Evolutionary conservation across 2,329 filamentous ascomycete species (phyloP).

Genomic region (Rhexocercosporidium sp.): DNA sequence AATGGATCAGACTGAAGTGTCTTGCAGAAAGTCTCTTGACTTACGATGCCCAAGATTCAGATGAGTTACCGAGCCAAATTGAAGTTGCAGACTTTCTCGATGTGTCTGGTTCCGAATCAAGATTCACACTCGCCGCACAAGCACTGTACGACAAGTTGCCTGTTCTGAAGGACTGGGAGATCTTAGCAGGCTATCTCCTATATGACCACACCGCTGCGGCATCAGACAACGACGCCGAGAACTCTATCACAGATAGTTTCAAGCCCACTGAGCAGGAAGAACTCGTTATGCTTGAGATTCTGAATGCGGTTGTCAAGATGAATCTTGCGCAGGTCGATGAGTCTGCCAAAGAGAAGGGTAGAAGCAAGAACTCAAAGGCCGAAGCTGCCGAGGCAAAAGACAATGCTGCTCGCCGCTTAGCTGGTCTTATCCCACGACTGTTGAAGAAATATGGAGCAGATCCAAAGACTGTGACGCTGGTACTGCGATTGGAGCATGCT

Average conservation of each 20-base stretch:
- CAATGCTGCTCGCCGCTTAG: conserved; percentile 77
- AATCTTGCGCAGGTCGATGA: conserved; percentile 71
- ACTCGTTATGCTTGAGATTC: conserved; percentile 81
- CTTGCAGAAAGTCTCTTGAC: conserved; percentile 81
- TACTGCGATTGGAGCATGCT: conserved; percentile 83
- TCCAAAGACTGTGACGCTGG: conserved; percentile 82
- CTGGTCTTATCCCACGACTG: conserved; percentile 79
- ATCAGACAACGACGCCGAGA: conserved; percentile 70
- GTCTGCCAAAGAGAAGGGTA: conserved; percentile 63
- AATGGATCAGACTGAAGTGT: conserved; percentile 93
- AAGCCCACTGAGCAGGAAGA: conserved; percentile 64
- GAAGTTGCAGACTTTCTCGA: conserved; percentile 55
- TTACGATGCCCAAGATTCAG: conserved; percentile 75
- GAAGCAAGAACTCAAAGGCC: conserved; percentile 57
- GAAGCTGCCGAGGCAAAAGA: conserved; percentile 75
- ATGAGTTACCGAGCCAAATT: conserved; percentile 57
- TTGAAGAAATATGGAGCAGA: conserved; percentile 94
- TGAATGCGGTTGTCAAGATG: conserved; percentile 81
- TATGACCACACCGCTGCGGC: conserved; percentile 80
- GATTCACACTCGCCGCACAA: conserved; percentile 85
- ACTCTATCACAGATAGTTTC: conserved; percentile 37
- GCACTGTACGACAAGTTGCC: conserved; percentile 82
- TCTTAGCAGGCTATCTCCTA: conserved; percentile 85
- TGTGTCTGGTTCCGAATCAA: conserved; percentile 72
- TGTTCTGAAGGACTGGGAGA: conserved; percentile 86